Evolutionary conservation across 2,329 filamentous ascomycete genomes (phyloP).

Genomic region (Pseudogymnoascus sp.): DNA sequence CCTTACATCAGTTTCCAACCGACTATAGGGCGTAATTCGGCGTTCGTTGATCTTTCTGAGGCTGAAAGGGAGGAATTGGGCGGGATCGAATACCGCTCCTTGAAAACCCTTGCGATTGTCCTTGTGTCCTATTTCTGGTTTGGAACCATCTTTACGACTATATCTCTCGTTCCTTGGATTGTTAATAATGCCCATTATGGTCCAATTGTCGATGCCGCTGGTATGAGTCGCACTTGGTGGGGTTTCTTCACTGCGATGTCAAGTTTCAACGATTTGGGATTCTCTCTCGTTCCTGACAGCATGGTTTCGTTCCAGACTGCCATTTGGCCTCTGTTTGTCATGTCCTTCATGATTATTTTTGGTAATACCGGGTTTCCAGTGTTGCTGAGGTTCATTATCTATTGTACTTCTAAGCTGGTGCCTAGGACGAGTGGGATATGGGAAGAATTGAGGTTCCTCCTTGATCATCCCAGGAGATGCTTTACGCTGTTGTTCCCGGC

Average conservation of each 20-base stretch:
- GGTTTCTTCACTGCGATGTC: conserved; percentile 82
- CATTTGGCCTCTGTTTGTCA: conserved; percentile 64
- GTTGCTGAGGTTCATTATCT: conserved; percentile 90
- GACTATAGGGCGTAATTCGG: conserved; percentile 86
- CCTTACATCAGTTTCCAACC: conserved; percentile 94
- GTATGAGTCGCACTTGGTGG: conserved; percentile 74
- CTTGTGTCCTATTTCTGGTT: conserved; percentile 73
- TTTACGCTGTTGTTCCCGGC: conserved; percentile 91
- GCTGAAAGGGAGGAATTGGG: conserved; percentile 92
- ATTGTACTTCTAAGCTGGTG: conserved; percentile 62
- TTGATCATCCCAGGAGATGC: conserved; percentile 88
- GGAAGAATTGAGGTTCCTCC: conserved; percentile 79
- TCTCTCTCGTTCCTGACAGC: conserved; percentile 84
- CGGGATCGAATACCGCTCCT: conserved; percentile 88
- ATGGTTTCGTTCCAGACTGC: conserved; percentile 84
- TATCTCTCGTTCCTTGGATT: conserved; percentile 77
- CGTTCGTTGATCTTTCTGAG: conserved; percentile 79
- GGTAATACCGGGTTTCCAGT: conserved; percentile 94
- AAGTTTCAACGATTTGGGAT: conserved; percentile 91
- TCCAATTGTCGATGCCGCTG: conserved; percentile 50
- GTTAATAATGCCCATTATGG: conserved; percentile 54
- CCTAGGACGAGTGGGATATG: conserved; percentile 61
- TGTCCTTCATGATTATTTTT: conserved; percentile 83
- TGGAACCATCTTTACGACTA: conserved; percentile 69
- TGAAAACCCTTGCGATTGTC: conserved; percentile 77